Percentiles rank a stretch among this genome's conserved stretches.
phyloP scores from a whole-genome alignment of 2,329 filamentous ascomycete genomes.

The Trichoderma sp. region DNA sequence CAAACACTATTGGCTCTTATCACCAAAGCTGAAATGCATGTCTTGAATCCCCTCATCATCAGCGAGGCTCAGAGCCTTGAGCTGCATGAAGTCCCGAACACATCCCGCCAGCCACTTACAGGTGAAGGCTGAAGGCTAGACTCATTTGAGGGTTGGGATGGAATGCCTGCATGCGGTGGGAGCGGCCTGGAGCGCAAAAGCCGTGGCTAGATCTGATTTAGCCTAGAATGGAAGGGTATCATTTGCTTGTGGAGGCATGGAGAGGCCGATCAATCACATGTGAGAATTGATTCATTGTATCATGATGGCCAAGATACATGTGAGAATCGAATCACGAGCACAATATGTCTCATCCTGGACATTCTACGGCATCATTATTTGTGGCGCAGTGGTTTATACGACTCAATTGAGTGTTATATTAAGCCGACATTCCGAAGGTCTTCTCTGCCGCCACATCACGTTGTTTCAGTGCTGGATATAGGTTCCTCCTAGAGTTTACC shows the following conservation, averaged over 20 bases:
- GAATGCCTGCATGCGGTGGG: not conserved
- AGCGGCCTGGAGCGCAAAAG: not conserved
- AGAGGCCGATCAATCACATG: not conserved
- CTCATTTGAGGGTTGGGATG: not conserved
- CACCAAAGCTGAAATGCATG: not conserved
- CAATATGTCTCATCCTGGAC: not conserved
- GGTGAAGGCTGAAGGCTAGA: not conserved
- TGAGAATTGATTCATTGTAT: not conserved
- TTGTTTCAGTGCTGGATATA: not conserved
- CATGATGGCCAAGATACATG: not conserved
- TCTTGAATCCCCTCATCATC: not conserved
- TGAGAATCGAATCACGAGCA: not conserved
- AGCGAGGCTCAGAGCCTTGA: not conserved
- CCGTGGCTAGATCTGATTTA: not conserved
- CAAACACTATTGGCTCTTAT: not conserved
- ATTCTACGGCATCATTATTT: not conserved
- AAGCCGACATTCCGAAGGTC: not conserved
- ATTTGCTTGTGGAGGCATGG: not conserved
- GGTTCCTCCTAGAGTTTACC: not conserved
- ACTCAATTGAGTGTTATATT: not conserved
- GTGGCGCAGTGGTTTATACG: not conserved
- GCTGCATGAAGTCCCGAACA: not conserved
- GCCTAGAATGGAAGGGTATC: not conserved
- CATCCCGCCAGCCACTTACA: not conserved
- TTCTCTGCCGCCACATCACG: not conserved